Percentiles rank a stretch among this genome's conserved stretches.
Evolutionary conservation across 176 grass and related monocot genomes (phyloP).

Genomic region (Alopecurus myosuroides): DNA sequence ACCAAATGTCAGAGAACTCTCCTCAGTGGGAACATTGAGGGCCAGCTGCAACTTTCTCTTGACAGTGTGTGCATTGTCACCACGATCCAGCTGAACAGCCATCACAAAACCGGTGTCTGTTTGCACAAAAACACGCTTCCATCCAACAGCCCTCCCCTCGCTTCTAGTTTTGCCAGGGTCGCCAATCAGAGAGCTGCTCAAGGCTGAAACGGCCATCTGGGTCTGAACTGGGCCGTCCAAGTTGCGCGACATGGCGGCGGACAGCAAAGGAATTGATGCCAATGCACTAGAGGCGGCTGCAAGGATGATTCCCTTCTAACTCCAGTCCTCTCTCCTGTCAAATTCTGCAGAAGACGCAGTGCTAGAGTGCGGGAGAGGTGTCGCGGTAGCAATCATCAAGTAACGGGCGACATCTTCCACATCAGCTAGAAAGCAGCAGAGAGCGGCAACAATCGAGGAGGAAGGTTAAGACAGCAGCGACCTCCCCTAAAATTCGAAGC

Average conservation of each 20-base stretch:
- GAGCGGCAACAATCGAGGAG: not conserved
- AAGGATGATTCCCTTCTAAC: conserved; percentile 4
- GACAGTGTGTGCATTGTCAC: conserved; percentile 66
- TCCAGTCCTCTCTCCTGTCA: conserved; percentile 33
- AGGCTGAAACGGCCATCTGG: conserved; percentile 62
- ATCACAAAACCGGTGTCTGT: conserved; percentile 58
- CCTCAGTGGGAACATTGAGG: conserved; percentile 64
- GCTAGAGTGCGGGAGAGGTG: conserved; percentile 3
- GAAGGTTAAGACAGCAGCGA: conserved; percentile 1
- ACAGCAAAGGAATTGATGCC: not conserved
- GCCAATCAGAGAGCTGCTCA: conserved; percentile 35
- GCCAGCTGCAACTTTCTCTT: conserved; percentile 66
- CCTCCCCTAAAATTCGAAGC: not conserved
- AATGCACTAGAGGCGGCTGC: conserved; percentile 6
- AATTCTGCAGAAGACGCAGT: conserved; percentile 25
- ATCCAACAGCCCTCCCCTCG: conserved; percentile 14
- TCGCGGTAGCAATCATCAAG: conserved; percentile 33
- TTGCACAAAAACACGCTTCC: conserved; percentile 73
- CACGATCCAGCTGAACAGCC: conserved; percentile 54
- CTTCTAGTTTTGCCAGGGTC: conserved; percentile 38
- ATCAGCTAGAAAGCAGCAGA: conserved; percentile 3
- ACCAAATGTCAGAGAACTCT: conserved; percentile 65
- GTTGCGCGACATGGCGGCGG: conserved; percentile 44
- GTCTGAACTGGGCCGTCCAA: conserved; percentile 68
- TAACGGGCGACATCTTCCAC: conserved; percentile 23